Conservation (phyloP, 2,329 filamentous ascomycete genomes). For the Venturiaceae sp. region DNA sequence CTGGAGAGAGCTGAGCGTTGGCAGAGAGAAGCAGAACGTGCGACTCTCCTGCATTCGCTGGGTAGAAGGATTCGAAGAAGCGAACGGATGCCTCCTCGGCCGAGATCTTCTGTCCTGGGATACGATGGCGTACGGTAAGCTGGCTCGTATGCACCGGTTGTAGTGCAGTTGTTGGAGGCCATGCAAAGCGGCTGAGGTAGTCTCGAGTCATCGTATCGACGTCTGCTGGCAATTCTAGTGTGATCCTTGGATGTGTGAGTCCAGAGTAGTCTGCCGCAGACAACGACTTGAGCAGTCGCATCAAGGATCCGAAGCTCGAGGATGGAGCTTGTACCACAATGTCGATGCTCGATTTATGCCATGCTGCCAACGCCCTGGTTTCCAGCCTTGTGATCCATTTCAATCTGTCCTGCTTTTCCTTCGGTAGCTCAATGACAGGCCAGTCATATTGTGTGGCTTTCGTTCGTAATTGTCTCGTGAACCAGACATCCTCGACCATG, state of each 20-base stretch:
- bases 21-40: slow-evolving; percentile 82
- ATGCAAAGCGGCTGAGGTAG: slow-evolving; percentile 50
- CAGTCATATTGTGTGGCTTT: slow-evolving; percentile 43
- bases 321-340: slow-evolving; percentile 71
- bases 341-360: slow-evolving; percentile 71
- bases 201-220: slow-evolving; percentile 31
- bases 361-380: slow-evolving; percentile 59
- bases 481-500: slow-evolving; percentile 54
- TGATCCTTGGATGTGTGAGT: slow-evolving; percentile 61
- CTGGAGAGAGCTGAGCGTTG: slow-evolving; percentile 66
- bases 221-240: slow-evolving; percentile 68
- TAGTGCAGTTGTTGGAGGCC: slow-evolving; percentile 49
- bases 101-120: slow-evolving; percentile 49
- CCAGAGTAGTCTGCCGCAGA: slow-evolving; percentile 65
- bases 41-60: slow-evolving; percentile 49
- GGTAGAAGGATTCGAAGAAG: slow-evolving; percentile 84
- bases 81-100: slow-evolving; percentile 64
- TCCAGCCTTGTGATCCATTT: slow-evolving; percentile 75
- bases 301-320: slow-evolving; percentile 61
- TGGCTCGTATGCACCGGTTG: slow-evolving; percentile 20
- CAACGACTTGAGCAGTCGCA: slow-evolving; percentile 69
- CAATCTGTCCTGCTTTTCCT: slow-evolving; percentile 50
- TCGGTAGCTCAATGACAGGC: slow-evolving; percentile 68
- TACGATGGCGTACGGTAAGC: slow-evolving; percentile 65
- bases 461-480: slow-evolving; percentile 49